Evolutionary conservation across 208 protist genomes (phyloP).

Genomic region (Endotrypanum monterogeii): DNA sequence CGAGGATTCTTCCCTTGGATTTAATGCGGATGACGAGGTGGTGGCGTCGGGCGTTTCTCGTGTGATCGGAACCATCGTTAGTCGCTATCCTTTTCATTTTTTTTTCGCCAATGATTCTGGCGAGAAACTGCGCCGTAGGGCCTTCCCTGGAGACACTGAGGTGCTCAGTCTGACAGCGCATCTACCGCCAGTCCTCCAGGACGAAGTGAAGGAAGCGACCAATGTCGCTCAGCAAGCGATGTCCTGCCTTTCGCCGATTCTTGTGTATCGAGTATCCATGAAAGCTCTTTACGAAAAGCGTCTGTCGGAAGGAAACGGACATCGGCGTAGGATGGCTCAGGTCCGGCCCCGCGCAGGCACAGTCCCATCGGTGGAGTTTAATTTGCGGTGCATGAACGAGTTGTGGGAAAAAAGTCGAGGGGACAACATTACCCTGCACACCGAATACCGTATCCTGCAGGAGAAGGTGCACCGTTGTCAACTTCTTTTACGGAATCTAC

Average conservation of each 20-base stretch:
- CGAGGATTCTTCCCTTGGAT: constrained; percentile 25
- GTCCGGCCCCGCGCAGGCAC: constrained; percentile 48
- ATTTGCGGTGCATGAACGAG: constrained; percentile 72
- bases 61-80: constrained; percentile 72
- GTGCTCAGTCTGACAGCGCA: constrained; percentile 37
- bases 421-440: constrained; percentile 83
- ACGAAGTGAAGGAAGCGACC: constrained; percentile 72
- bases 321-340: constrained; percentile 45
- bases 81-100: constrained; percentile 63
- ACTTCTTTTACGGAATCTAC: constrained; percentile 70
- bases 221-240: constrained; percentile 60
- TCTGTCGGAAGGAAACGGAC: constrained; percentile 34
- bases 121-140: constrained; percentile 38
- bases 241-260: constrained; percentile 32
- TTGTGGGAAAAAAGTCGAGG: constrained; percentile 77
- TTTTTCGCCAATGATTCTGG: constrained; percentile 58
- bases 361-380: constrained; percentile 82
- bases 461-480: constrained; percentile 51
- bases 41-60: constrained; percentile 53
- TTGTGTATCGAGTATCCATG: constrained; percentile 79
- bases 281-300: constrained; percentile 75
- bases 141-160: constrained; percentile 35
- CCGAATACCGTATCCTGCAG: constrained; percentile 66
- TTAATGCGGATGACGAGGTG: constrained; percentile 65
- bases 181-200: constrained; percentile 47